Evolutionary conservation across 495 filamentous ascomycete species (phyloP).

Genomic region (Penicillium nucicola): DNA sequence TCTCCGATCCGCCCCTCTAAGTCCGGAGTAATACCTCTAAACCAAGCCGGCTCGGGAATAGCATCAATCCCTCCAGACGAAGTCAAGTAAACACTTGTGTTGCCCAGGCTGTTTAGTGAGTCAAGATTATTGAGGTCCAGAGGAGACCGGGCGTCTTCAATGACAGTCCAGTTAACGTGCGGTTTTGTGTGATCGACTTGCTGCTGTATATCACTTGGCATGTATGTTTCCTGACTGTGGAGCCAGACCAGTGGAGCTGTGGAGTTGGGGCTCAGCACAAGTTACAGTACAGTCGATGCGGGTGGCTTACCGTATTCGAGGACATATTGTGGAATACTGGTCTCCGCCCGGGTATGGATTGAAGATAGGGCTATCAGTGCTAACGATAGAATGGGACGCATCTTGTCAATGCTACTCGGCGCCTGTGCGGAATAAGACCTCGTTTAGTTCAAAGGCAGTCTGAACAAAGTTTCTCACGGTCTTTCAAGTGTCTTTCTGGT

Average conservation of each 20-base stretch:
- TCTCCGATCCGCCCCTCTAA: slow-evolving; percentile 43
- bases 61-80: slow-evolving; percentile 53
- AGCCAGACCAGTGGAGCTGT: slow-evolving; percentile 52
- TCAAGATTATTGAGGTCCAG: slow-evolving; percentile 57
- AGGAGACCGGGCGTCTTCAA: slow-evolving; percentile 39
- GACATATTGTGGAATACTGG: slow-evolving; percentile 26
- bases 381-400: slow-evolving; percentile 9
- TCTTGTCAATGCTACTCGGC: background rate
- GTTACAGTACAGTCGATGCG: too few relatives aligned
- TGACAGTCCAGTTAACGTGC: slow-evolving; percentile 46
- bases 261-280: background rate
- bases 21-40: slow-evolving; percentile 47
- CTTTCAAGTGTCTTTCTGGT: background rate
- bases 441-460: background rate
- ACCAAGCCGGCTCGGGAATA: slow-evolving; percentile 51
- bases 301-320: slow-evolving; percentile 20
- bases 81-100: slow-evolving; percentile 55
- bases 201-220: slow-evolving; percentile 55
- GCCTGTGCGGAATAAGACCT: background rate
- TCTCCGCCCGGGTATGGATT: background rate
- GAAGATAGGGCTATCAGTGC: slow-evolving; percentile 4
- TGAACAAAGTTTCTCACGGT: background rate
- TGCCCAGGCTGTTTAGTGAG: slow-evolving; percentile 46
- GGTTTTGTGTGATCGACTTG: slow-evolving; percentile 56
- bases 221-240: slow-evolving; percentile 55